Base-by-base conservation (phyloP, 108 stramenopile genomes). In the Aurantiochytrium sp. region DNA sequence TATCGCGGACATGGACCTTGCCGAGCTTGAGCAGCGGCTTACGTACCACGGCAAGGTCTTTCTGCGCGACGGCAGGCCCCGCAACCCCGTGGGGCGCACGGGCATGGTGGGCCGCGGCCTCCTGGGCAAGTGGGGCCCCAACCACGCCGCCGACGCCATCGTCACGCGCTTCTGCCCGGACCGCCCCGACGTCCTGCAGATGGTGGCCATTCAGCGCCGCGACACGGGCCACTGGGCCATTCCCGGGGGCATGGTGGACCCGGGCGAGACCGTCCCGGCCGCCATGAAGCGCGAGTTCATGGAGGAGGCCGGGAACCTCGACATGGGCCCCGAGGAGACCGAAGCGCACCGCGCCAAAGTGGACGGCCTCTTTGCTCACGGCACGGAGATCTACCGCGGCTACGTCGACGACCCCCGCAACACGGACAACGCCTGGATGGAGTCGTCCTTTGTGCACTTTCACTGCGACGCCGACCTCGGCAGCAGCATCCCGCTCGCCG, bases 351-450 rank as follows among this genome's bases (percentile, higher is more conserved):
- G 45, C 2, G 3, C 12, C 6, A 81, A 81, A 24, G 36, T 81
- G 2, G 73, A 81, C 39, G 36, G 2, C 0, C 73, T 81, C 2
- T 81, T 81, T 48, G 73, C 12, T 6, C 39, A 81, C 36, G 73
- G 73, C 73, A 48, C 39, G 6, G 73, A 81, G 45, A 81, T 81
- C 45, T 81, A 81, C 4, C 39, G 4, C 2, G 73, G 73, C 24
- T 81, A 81, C 30, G 73, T 81, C 6, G 73, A 81, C 2, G 73
- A 81, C 24, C 73, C 73, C 6, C 73, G 73, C 0, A 81, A 81
- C 73, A 81, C 73, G 17, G 73, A 81, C 24, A 81, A 81, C 45
- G 73, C 73, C 1, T 81, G 73, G 73, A 81, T 81, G 73, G 73
- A 81, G 30, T 27, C 24, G 6, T 37, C 73, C n/a, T 81, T 81